phyloP scores from a whole-genome alignment of 2,329 filamentous ascomycete genomes.

The Aspergillus flavus region DNA sequence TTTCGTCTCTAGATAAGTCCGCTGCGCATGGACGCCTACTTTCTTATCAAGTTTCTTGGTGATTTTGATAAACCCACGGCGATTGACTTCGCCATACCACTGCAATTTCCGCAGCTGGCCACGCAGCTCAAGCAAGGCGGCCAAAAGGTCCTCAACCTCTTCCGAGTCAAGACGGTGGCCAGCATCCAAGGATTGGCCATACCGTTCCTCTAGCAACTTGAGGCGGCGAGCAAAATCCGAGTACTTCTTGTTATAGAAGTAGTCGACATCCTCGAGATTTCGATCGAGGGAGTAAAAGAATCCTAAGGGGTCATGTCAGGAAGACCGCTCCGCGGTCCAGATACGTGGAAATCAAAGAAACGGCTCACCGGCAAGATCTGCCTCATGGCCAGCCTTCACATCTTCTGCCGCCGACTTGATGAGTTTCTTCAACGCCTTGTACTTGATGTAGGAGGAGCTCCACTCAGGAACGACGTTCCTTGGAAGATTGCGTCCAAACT shows the following conservation, averaged over 20 bases:
- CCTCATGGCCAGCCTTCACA: constrained; percentile 69
- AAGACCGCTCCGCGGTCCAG: constrained; percentile 17
- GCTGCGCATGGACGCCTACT: constrained; percentile 75
- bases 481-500: constrained; percentile 53
- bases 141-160: constrained; percentile 88
- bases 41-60: constrained; percentile 99
- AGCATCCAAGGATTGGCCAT: constrained; percentile 72
- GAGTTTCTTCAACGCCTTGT: constrained; percentile 77
- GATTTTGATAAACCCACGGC: constrained; percentile 94
- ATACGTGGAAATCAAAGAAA: constrained; percentile 18
- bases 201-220: constrained; percentile 83
- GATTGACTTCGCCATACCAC: constrained; percentile 98
- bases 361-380: constrained; percentile 85
- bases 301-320: constrained; percentile 58
- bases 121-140: constrained; percentile 83
- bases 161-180: constrained; percentile 78
- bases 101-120: constrained; percentile 87
- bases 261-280: constrained; percentile 94
- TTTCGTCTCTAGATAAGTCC: constrained; percentile 84
- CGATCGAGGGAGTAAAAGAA: constrained; percentile 97
- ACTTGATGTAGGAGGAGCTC: constrained; percentile 54
- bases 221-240: constrained; percentile 80
- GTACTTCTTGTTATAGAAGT: constrained; percentile 96
- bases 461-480: constrained; percentile 55
- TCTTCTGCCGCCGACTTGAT: constrained; percentile 76